These are phyloP conservation scores for Entoloma clypeatum DNA, from an alignment of 1,284 basidiomycete species.

Conservation along the genomic window DNA sequence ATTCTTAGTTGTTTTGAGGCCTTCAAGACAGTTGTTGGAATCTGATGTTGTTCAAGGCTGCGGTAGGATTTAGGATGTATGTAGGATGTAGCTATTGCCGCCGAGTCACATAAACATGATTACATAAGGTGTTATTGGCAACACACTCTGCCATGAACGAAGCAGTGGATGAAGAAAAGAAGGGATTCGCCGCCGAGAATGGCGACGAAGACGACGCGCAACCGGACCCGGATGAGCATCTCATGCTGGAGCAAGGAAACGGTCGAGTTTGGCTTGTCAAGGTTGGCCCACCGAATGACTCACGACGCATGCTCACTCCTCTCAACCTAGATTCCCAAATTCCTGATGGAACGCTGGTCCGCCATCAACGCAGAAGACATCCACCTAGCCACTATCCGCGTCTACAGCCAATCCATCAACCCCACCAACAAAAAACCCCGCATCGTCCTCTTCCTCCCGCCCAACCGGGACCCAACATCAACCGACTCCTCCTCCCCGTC, in stretches of 20 bases:
- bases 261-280: constrained; percentile 79
- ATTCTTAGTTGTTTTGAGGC: constrained; percentile 33
- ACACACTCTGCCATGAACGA: constrained; percentile 30
- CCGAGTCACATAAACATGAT: too few relatives aligned
- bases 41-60: too few relatives aligned
- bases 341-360: constrained; percentile 69
- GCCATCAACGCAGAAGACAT: constrained; percentile 57
- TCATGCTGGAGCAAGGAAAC: constrained; percentile 68
- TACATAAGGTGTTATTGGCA: not conserved
- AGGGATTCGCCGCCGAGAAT: constrained; percentile 56
- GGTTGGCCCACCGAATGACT: constrained; percentile 35
- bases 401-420: constrained; percentile 52
- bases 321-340: constrained; percentile 55
- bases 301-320: constrained; percentile 6
- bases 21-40: too few relatives aligned
- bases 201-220: constrained; percentile 55
- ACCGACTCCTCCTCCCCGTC: constrained; percentile 21
- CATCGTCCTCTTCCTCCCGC: constrained; percentile 65
- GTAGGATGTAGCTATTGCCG: too few relatives aligned
- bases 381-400: constrained; percentile 69
- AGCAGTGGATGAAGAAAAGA: constrained; percentile 60
- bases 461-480: constrained; percentile 43
- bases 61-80: too few relatives aligned
- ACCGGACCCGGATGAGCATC: constrained; percentile 73
- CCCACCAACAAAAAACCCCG: constrained; percentile 49